Evolutionary conservation across 495 filamentous ascomycete species (phyloP).

Genomic region (Aspergillus avenaceus): DNA sequence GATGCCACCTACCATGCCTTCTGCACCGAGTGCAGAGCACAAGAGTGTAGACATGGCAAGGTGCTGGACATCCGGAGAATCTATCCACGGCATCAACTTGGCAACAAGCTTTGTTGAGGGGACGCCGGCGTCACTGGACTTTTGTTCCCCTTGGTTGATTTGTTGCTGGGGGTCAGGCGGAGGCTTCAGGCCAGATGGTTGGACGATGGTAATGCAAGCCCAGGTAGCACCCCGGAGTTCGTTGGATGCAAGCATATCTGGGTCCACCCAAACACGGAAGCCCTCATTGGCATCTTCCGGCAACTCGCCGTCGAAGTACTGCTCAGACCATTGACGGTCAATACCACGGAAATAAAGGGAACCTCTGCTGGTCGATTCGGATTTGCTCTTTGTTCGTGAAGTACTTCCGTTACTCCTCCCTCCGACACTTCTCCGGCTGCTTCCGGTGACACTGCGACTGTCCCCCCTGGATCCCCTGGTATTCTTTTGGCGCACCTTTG

Average conservation of each 20-base stretch:
- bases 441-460: conserved; percentile 67
- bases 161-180: conserved; percentile 71
- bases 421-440: conserved; percentile 64
- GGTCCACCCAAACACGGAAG: conserved; percentile 78
- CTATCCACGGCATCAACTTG: conserved; percentile 71
- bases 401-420: conserved; percentile 70
- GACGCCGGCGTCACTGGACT: conserved; percentile 52
- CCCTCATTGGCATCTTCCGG: conserved; percentile 51
- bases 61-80: conserved; percentile 77
- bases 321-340: conserved; percentile 57
- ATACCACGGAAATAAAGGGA: conserved; percentile 74
- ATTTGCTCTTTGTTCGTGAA: conserved; percentile 53
- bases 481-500: conserved; percentile 68
- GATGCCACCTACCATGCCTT: conserved; percentile 80
- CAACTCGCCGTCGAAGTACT: conserved; percentile 67
- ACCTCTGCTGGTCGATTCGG: conserved; percentile 55
- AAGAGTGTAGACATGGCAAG: conserved; percentile 71
- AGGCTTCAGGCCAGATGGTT: conserved; percentile 71
- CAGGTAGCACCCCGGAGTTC: conserved; percentile 69
- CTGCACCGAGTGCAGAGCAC: conserved; percentile 63
- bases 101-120: conserved; percentile 71
- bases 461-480: conserved; percentile 50
- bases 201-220: conserved; percentile 72
- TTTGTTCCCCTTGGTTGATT: conserved; percentile 55
- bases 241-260: conserved; percentile 62